Conservation (phyloP, 2,329 filamentous ascomycete genomes). For the Podosphaera xanthii region DNA sequence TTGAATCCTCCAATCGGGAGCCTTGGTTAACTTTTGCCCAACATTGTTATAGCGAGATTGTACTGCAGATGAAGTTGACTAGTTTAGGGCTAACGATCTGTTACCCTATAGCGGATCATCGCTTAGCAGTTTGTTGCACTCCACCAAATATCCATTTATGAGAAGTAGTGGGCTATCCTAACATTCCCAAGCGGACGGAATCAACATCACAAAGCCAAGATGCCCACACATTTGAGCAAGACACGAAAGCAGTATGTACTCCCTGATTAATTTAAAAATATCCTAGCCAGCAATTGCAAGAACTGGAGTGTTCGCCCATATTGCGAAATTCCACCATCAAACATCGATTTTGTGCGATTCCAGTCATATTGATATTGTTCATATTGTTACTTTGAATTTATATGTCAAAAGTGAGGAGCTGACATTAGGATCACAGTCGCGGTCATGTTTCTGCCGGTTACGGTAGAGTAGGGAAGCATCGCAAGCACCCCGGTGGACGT, state of each 20-base stretch:
- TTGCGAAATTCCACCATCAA: neutral
- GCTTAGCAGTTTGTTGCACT: neutral
- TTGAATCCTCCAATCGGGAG: too few relatives aligned
- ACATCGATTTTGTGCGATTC: neutral
- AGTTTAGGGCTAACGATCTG: neutral
- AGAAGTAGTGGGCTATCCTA: neutral
- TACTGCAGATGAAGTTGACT: too few relatives aligned
- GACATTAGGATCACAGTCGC: conserved; percentile 34
- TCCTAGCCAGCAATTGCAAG: neutral
- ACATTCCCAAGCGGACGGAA: conserved; percentile 1
- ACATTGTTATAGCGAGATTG: too few relatives aligned
- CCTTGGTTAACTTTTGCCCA: too few relatives aligned
- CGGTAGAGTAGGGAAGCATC: conserved; percentile 96
- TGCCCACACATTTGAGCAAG: conserved; percentile 55
- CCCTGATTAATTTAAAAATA: conserved; percentile 1
- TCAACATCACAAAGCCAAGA: conserved; percentile 23
- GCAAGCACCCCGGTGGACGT: conserved; percentile 72
- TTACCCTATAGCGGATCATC: neutral
- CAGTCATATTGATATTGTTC: neutral
- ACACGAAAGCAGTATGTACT: conserved; percentile 53
- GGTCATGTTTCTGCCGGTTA: conserved; percentile 97
- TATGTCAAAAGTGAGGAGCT: conserved; percentile 6
- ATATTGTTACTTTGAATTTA: neutral
- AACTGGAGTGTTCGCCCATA: neutral
- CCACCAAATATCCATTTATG: neutral